Conservation (phyloP, 2,329 filamentous ascomycete genomes). For the Ophiostoma piceae region DNA sequence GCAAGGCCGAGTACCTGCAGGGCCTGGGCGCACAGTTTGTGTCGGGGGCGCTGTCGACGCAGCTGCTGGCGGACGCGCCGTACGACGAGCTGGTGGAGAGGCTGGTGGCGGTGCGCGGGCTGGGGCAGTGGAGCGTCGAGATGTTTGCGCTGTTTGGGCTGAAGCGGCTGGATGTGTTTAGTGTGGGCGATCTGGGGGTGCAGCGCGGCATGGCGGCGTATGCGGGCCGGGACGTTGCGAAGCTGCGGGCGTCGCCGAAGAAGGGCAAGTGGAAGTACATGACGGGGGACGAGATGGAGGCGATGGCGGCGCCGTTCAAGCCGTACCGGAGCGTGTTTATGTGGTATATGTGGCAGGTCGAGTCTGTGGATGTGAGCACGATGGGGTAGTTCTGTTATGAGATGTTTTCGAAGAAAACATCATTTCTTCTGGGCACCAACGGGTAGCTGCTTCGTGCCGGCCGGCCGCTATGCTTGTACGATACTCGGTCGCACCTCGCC, state of each 20-base stretch:
- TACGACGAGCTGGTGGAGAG: slow-evolving; percentile 83
- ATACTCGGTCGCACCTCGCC: not conserved
- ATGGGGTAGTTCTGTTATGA: slow-evolving; percentile 38
- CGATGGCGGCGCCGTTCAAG: slow-evolving; percentile 70
- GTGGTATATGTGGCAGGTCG: slow-evolving; percentile 97
- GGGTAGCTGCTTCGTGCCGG: not conserved
- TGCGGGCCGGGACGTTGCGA: slow-evolving; percentile 73
- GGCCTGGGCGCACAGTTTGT: slow-evolving; percentile 79
- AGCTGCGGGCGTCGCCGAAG: slow-evolving; percentile 57
- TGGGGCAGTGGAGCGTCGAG: slow-evolving; percentile 88
- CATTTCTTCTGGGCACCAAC: no score
- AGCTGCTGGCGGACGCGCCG: slow-evolving; percentile 68
- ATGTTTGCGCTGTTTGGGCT: slow-evolving; percentile 98
- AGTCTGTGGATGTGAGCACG: slow-evolving; percentile 67
- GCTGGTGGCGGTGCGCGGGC: slow-evolving; percentile 76
- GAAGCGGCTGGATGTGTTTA: slow-evolving; percentile 91
- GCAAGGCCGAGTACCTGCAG: slow-evolving; percentile 91
- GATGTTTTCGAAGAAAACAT: no score
- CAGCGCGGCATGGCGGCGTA: slow-evolving; percentile 92
- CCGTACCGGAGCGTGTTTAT: slow-evolving; percentile 92
- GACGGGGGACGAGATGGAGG: slow-evolving; percentile 86
- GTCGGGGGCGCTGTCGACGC: slow-evolving; percentile 66
- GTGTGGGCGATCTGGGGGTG: slow-evolving; percentile 84
- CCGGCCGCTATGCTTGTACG: not conserved
- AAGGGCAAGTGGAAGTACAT: slow-evolving; percentile 90